Conservation (phyloP, 1,139 yeast genomes). For the Blastobotrys elegans region DNA sequence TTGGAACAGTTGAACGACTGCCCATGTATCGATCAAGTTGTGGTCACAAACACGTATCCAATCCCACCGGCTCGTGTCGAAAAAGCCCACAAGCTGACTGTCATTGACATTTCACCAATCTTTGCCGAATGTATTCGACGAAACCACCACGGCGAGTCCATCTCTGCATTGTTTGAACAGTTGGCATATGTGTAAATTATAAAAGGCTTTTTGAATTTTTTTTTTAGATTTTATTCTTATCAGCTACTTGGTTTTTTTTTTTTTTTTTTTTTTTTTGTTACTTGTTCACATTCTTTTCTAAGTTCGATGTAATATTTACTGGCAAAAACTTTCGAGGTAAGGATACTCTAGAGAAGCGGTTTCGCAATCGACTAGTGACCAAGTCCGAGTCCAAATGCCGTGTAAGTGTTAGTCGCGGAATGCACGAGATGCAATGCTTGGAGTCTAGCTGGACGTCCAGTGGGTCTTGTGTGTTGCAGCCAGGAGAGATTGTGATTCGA, state of each 20-base stretch:
- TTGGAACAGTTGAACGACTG: conserved; percentile 73
- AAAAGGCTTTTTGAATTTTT: conserved; percentile 1
- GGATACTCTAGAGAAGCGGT: conserved; percentile 79
- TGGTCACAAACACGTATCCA: conserved; percentile 95
- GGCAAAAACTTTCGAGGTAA: conserved; percentile 61
- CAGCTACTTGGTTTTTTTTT: not conserved
- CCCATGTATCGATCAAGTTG: conserved; percentile 77
- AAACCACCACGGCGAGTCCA: conserved; percentile 96
- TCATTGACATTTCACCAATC: conserved; percentile 90
- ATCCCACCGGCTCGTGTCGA: conserved; percentile 58
- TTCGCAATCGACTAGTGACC: conserved; percentile 74
- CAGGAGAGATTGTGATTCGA: conserved; percentile 87
- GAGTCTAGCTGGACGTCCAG: conserved; percentile 94
- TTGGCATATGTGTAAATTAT: conserved; percentile 39
- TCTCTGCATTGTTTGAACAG: conserved; percentile 86
- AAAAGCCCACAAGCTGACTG: conserved; percentile 61
- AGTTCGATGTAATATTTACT: conserved; percentile 28
- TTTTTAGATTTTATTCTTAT: conserved; percentile 10
- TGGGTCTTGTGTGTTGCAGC: conserved; percentile 97
- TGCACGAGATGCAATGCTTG: conserved; percentile 94
- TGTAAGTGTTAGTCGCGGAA: conserved; percentile 83
- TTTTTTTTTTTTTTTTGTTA: not conserved
- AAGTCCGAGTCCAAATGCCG: conserved; percentile 91
- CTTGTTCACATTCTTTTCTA: not conserved
- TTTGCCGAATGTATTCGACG: conserved; percentile 98